Conservation (phyloP, 495 filamentous ascomycete species). For the Aspergillus mulundensis region DNA sequence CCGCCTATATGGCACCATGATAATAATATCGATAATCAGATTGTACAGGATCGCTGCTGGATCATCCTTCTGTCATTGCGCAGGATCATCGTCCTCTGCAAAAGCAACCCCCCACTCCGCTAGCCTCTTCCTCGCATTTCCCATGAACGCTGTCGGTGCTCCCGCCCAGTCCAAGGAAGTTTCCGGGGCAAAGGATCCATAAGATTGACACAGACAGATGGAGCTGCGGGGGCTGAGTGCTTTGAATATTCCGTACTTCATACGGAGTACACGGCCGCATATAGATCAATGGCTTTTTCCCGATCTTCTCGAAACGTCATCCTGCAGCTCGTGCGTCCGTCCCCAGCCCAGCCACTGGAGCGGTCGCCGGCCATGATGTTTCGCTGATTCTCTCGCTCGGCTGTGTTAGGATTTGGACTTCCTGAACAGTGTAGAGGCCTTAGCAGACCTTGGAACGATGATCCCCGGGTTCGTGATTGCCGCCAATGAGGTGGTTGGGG, state of each 20-base stretch:
- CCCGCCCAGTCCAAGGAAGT: not conserved
- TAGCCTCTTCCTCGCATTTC: not conserved
- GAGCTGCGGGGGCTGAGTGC: not conserved
- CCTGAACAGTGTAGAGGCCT: not conserved
- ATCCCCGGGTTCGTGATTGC: not conserved
- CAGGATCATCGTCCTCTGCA: not conserved
- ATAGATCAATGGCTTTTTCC: conserved; percentile 6
- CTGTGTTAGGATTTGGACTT: not conserved
- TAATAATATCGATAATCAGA: not conserved
- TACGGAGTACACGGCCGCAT: not conserved
- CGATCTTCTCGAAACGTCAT: conserved; percentile 15
- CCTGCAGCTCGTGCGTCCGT: conserved; percentile 10
- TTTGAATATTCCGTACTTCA: not conserved
- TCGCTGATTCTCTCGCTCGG: conserved; percentile 1
- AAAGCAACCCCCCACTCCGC: not conserved
- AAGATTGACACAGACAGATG: conserved; percentile 2
- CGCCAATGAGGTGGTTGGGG: not conserved
- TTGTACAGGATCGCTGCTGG: not conserved
- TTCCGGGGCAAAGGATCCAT: not conserved
- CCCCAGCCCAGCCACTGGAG: not conserved
- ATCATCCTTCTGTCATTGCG: not conserved
- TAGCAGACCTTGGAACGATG: not conserved
- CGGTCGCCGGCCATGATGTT: not conserved
- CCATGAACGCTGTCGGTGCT: not conserved
- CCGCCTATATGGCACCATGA: not conserved